These are phyloP conservation scores for Pachysandra terminalis DNA, from an alignment of 164 flowering plant genomes.

Conservation along the genomic window DNA sequence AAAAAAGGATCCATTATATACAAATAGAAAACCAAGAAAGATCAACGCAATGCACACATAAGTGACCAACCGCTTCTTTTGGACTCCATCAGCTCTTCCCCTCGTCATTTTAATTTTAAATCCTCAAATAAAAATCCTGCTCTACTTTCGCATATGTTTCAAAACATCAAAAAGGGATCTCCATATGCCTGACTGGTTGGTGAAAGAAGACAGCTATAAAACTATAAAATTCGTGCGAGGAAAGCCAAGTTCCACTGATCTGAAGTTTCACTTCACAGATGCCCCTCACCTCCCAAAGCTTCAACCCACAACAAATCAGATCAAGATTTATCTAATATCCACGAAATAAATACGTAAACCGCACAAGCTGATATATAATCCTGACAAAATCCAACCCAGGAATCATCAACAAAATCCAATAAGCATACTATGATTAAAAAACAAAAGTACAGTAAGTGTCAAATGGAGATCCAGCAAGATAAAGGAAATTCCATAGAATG, in stretches of 20 bases:
- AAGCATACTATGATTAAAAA: background rate
- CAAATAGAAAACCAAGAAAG: constrained; percentile 54
- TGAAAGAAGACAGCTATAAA: background rate
- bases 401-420: constrained; percentile 6
- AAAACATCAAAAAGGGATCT: constrained; percentile 5
- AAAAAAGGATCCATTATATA: constrained; percentile 53
- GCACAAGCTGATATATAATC: background rate
- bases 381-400: constrained; percentile 5
- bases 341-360: background rate
- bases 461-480: background rate
- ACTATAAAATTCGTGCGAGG: background rate
- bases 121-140: background rate
- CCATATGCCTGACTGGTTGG: background rate
- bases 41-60: constrained; percentile 41
- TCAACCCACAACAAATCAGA: background rate
- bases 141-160: constrained; percentile 4
- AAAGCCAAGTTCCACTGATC: background rate
- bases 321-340: background rate
- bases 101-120: constrained; percentile 20
- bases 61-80: constrained; percentile 64
- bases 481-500: background rate
- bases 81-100: constrained; percentile 36
- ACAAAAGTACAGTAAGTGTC: background rate
- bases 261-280: background rate
- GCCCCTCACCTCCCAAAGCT: background rate